Percentiles rank a stretch among this genome's conserved stretches.
phyloP scores from a whole-genome alignment of 2,329 filamentous ascomycete species.

The Lachnellula cervina region DNA sequence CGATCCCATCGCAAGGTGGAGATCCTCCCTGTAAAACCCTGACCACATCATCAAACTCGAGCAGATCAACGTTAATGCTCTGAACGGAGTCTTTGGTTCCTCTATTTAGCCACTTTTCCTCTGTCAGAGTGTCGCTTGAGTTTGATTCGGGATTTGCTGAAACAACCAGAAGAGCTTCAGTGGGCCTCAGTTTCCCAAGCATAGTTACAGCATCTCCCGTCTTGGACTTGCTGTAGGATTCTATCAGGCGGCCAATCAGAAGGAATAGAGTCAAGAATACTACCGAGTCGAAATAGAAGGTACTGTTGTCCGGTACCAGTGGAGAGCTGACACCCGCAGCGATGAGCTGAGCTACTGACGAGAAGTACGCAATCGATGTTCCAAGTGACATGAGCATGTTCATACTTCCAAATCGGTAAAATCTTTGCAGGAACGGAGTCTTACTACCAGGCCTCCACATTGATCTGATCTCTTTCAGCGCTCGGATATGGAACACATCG shows the following conservation, averaged over 20 bases:
- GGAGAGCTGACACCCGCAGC: constrained; percentile 47
- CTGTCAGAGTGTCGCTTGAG: constrained; percentile 3
- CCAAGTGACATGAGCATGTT: constrained; percentile 88
- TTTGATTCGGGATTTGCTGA: constrained; percentile 23
- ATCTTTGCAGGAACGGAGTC: constrained; percentile 66
- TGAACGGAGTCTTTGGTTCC: constrained; percentile 9
- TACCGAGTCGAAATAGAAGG: constrained; percentile 86
- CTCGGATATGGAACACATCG: constrained; percentile 76
- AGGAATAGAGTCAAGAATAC: constrained; percentile 89
- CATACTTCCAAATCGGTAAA: constrained; percentile 96
- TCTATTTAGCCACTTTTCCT: not conserved
- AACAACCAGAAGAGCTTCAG: constrained; percentile 66
- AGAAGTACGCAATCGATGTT: constrained; percentile 81
- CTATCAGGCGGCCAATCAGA: constrained; percentile 67
- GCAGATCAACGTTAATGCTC: constrained; percentile 45
- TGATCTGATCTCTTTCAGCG: constrained; percentile 70
- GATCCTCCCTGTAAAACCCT: constrained; percentile 74
- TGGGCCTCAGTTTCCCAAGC: constrained; percentile 71
- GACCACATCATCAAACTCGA: constrained; percentile 70
- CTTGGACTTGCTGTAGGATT: constrained; percentile 87
- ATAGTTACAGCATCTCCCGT: constrained; percentile 82
- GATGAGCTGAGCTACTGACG: constrained; percentile 74
- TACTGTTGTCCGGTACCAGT: constrained; percentile 40
- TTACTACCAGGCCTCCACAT: constrained; percentile 75
- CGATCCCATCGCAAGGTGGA: constrained; percentile 74